Percentiles rank a stretch among this genome's conserved stretches.
phyloP scores from a whole-genome alignment of 495 filamentous ascomycete genomes.

The Niebla homalea region DNA sequence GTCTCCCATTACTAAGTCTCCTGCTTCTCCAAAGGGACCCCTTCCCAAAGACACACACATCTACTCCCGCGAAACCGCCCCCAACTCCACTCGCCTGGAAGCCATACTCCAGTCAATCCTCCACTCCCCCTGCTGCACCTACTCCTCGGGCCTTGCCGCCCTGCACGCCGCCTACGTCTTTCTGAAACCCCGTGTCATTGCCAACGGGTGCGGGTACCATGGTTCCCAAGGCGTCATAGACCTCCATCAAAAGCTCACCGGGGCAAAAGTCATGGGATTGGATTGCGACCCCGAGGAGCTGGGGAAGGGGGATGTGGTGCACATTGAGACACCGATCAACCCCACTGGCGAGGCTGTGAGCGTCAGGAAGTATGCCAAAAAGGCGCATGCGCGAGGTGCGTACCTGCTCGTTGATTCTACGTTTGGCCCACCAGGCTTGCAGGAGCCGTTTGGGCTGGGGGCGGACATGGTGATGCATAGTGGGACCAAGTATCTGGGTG shows the following conservation, averaged over 20 bases:
- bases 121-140: slow-evolving; percentile 54
- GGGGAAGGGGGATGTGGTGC: slow-evolving; percentile 66
- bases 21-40: background rate
- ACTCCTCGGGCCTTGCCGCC: slow-evolving; percentile 73
- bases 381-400: slow-evolving; percentile 60
- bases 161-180: slow-evolving; percentile 71
- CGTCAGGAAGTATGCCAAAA: slow-evolving; percentile 52
- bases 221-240: slow-evolving; percentile 76
- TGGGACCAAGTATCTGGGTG: slow-evolving; percentile 91
- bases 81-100: slow-evolving; percentile 76
- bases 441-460: slow-evolving; percentile 64
- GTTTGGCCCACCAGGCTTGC: slow-evolving; percentile 80
- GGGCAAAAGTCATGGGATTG: slow-evolving; percentile 50
- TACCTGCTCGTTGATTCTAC: slow-evolving; percentile 78
- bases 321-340: slow-evolving; percentile 87
- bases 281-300: slow-evolving; percentile 44
- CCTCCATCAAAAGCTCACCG: slow-evolving; percentile 56
- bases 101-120: slow-evolving; percentile 60
- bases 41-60: slow-evolving; percentile 31
- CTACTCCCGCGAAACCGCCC: slow-evolving; percentile 66
- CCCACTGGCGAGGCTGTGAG: slow-evolving; percentile 68
- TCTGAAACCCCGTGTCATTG: slow-evolving; percentile 63
- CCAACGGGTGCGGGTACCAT: slow-evolving; percentile 78
- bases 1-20: background rate
- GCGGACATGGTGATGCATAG: slow-evolving; percentile 80